Conservation (phyloP, 257 asterid genomes). For the Solanum clarkiae region DNA sequence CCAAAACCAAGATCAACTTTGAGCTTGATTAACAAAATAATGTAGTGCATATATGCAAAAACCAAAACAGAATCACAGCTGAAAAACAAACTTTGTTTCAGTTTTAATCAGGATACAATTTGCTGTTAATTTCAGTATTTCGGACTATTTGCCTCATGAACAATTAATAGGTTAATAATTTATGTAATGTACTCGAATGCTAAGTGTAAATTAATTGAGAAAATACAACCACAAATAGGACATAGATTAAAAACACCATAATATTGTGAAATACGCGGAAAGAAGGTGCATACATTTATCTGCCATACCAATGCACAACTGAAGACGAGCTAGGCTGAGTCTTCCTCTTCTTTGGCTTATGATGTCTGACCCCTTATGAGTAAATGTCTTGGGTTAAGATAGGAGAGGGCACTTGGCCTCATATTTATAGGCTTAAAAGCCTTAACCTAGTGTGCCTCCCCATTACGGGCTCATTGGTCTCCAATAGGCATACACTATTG, state of each 20-base stretch:
- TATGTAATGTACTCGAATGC: not conserved
- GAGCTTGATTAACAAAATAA: not conserved
- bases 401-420: too few species aligned
- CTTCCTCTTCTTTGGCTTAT: not conserved
- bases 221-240: not conserved
- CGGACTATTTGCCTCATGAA: not conserved
- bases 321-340: not conserved
- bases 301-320: not conserved
- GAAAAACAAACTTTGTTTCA: not conserved
- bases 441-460: too few species aligned
- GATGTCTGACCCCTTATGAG: not conserved
- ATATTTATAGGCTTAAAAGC: too few species aligned
- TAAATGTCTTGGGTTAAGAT: too few species aligned
- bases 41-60: not conserved
- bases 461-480: too few species aligned
- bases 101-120: not conserved
- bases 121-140: not conserved
- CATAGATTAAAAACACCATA: not conserved
- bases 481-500: too few species aligned
- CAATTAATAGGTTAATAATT: not conserved
- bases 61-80: not conserved
- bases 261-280: not conserved
- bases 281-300: not conserved
- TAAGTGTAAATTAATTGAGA: not conserved
- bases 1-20: not conserved